Conservation (phyloP, 1,139 yeast species). For the Lizanozyma gosingica region DNA sequence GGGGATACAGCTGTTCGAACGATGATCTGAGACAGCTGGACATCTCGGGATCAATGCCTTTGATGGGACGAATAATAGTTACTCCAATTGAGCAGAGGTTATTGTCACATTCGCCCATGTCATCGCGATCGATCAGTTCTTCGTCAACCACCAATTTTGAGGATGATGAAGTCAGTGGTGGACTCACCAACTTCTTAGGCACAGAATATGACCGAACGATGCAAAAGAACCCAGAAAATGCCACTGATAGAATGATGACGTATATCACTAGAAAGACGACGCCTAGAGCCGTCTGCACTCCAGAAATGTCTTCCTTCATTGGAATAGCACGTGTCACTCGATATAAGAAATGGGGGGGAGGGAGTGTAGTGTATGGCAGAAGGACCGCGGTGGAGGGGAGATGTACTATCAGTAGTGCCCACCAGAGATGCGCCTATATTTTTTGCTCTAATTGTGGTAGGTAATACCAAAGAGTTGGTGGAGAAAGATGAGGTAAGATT, state of each 20-base stretch:
- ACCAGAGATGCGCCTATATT: too few relatives aligned
- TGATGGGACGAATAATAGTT: conserved; percentile 72
- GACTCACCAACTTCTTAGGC: neutral
- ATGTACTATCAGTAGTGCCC: too few relatives aligned
- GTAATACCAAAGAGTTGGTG: too few relatives aligned
- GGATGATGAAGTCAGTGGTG: neutral
- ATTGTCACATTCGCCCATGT: conserved; percentile 6
- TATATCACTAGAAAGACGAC: neutral
- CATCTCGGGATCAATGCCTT: conserved; percentile 77
- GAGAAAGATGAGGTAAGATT: too few relatives aligned
- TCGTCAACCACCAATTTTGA: neutral
- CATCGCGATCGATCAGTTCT: neutral
- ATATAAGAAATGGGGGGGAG: too few relatives aligned
- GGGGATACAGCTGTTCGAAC: conserved; percentile 60
- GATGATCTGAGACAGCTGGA: conserved; percentile 60
- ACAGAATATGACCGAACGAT: neutral
- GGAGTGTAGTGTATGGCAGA: too few relatives aligned
- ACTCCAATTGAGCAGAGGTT: conserved; percentile 60
- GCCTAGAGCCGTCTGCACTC: neutral
- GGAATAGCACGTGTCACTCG: too few relatives aligned
- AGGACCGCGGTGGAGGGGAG: too few relatives aligned
- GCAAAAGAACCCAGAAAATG: neutral
- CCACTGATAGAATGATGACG: neutral
- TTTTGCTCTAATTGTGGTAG: too few relatives aligned
- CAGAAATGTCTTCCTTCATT: too few relatives aligned